Percentiles rank a stretch among this genome's conserved stretches.
Evolutionary conservation across 805 yeast genomes (phyloP).

Genomic region (Kurtzmaniella fragi): DNA sequence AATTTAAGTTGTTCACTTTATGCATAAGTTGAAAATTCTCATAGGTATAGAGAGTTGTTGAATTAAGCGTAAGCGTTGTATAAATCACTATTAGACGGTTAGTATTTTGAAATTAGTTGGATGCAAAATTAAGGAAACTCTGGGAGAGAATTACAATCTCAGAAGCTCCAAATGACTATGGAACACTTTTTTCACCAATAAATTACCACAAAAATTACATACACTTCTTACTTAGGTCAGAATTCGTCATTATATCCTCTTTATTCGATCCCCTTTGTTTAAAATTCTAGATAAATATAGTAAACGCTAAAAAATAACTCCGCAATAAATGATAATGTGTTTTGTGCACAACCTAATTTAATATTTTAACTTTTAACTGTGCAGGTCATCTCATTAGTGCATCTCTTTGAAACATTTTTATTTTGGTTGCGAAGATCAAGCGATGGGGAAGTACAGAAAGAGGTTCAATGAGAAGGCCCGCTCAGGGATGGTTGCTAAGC

Average conservation of each 20-base stretch:
- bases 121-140: not conserved
- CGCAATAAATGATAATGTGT: too few relatives aligned
- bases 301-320: too few relatives aligned
- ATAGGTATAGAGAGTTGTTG: slow-evolving; percentile 55
- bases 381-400: not conserved
- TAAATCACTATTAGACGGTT: slow-evolving; percentile 32
- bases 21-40: slow-evolving; percentile 44
- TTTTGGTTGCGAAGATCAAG: too few relatives aligned
- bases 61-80: slow-evolving; percentile 47
- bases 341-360: too few relatives aligned
- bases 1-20: slow-evolving; percentile 40
- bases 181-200: too few relatives aligned
- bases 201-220: too few relatives aligned
- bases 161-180: too few relatives aligned
- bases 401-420: not conserved
- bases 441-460: slow-evolving; percentile 80
- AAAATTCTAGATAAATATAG: too few relatives aligned
- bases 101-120: slow-evolving; percentile 1
- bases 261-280: too few relatives aligned
- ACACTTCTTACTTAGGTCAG: too few relatives aligned
- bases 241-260: too few relatives aligned
- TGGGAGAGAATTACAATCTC: not conserved
- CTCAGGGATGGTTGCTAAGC: slow-evolving; percentile 77
- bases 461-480: slow-evolving; percentile 85
- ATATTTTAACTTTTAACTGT: too few relatives aligned